Evolutionary conservation across 2,329 filamentous ascomycete genomes (phyloP), one percentile per base, ranked within the genome.

Genomic region (Calonectria montana): DNA sequence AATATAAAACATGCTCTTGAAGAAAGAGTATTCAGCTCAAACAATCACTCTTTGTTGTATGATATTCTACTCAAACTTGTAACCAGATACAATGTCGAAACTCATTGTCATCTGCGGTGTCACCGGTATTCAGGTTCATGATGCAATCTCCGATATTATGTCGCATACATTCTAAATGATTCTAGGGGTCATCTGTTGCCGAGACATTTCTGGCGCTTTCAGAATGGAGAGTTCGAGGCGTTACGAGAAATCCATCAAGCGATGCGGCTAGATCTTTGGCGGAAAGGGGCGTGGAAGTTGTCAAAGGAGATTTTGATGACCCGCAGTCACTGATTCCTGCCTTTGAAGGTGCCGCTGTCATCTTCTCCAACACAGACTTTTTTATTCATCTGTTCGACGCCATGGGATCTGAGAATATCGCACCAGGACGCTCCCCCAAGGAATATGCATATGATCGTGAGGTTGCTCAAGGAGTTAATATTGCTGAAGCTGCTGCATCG

Each of bases 231-330:
- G 70, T 77, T 27, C 73, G 74, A 9, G 75, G 74, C 72, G 74
- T 87, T 23, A 87, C 87, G 41, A 86, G 87, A 62, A 84, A 87
- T 73, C 81, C 84, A 0, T 75, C 77, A 63, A 81, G 82, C 21
- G 59, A 77, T 7, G 83, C 83, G 39, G 80, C 83, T 10, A 75
- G 82, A 43, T 78, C 35, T 2, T 80, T 81, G 68, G 73, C 73
- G 21, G 74, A 66, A 0, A 73, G 74, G 48, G 76, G 86, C 15
- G 78, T 85, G 16, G 74, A 75, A 53, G 75, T 86, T 18, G 79
- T 85, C 12, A 37, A 77, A 59, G 82, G 76, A 2, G 80, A 85
- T 45, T 74, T 82, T 15, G 75, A 84, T 64, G 79, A 83, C 41
- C 57, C 76, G 1, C 69, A 69, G 2, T 81, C 82, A 0, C 80